A percentile compares a stretch with the other conserved stretches of the same genome.
These are phyloP conservation scores for Sorghum bicolor DNA, from an alignment of 176 grass and related monocot species.

Conservation along the genomic window DNA sequence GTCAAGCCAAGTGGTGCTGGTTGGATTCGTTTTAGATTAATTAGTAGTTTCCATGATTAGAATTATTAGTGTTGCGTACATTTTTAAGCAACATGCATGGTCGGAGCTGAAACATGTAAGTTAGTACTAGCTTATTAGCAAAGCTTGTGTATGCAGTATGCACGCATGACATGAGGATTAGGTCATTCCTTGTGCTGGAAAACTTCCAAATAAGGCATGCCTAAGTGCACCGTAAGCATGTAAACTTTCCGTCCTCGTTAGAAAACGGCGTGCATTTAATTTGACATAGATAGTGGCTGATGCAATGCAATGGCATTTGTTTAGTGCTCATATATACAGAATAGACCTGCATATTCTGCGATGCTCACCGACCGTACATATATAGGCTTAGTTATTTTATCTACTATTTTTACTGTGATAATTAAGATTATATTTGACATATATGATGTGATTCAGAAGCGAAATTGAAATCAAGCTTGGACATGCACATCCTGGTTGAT, in stretches of 20 bases:
- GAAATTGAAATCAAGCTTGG: neutral
- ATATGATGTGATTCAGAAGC: neutral
- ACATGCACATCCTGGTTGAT: neutral
- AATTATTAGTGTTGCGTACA: neutral
- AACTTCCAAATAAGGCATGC: neutral
- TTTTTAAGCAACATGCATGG: neutral
- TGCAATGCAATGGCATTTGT: neutral
- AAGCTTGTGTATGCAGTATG: neutral
- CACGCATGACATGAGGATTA: conserved; percentile 20
- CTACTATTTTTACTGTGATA: neutral
- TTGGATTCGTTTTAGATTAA: neutral
- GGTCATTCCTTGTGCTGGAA: neutral
- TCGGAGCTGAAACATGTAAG: neutral
- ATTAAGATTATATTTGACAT: neutral
- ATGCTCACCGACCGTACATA: neutral
- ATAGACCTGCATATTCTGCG: neutral
- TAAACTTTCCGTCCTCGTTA: neutral
- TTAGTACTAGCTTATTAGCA: too few species aligned
- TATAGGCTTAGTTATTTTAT: neutral
- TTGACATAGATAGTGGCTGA: neutral
- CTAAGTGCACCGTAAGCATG: neutral
- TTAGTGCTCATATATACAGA: neutral
- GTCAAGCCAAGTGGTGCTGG: neutral
- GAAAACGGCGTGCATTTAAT: too few species aligned
- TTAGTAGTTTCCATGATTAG: neutral